Base-by-base conservation (phyloP, 352 stramenopile genomes). In the Globisporangium alternatum region DNA sequence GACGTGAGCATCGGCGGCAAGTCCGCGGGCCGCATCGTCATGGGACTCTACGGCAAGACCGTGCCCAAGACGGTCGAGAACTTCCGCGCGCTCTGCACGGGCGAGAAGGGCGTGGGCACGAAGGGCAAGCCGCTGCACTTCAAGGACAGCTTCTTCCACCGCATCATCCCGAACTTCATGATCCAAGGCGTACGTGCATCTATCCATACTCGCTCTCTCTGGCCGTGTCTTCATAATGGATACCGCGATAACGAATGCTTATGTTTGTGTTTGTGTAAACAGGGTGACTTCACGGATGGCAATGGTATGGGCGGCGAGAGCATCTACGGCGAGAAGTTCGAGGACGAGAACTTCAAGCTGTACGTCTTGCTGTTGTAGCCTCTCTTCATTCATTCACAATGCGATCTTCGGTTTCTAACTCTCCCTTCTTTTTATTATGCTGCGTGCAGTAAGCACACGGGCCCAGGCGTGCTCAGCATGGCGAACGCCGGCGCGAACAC, bases 81-180 rank as follows among this genome's bases (percentile, higher is more conserved):
- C 69, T 86, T 86, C 68, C 76, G 76, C 58, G 72, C 74, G 47
- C 65, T 86, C 21, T 84, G 77, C 74, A 86, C 77, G 54, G 77
- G 76, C 51, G 77, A 85, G 62, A 85, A 86, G 70, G 71, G 71
- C 62, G 76, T 96, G 39, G 96, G 95, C 56, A 86, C 84, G 59
- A 92, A 77, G 13, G 97, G 97, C 58, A 99, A 99, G 81, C 77
- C 94, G 19, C 78, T 99, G 22, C 94, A 99, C 79, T 99, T 97
- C 84, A 98, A 99, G 80, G 97, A 79, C 56, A 90, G 78, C 73
- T 80, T 76, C 19, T 99, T 99, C 80, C 97, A 99, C 87, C 87
- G 97, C 64, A 95, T 99, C 61, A 99, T 99, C 74, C 96, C 91
- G 6, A 86, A 97, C 71, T 97, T 97, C 58, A 97, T 97, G 92